Evolutionary conservation across 306 rosid genomes (phyloP).

Genomic region (Fragaria vesca): DNA sequence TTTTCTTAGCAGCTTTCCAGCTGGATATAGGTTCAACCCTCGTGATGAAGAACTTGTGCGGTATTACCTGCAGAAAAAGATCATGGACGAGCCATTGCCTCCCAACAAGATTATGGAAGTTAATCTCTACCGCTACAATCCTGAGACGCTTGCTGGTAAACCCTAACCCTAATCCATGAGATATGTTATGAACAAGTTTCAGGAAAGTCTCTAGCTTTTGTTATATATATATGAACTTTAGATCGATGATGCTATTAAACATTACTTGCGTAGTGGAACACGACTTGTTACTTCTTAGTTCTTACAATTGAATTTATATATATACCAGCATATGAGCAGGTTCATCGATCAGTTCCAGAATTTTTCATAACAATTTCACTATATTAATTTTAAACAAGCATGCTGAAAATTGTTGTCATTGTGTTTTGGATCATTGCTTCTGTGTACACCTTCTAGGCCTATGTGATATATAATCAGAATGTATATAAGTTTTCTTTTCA

Average conservation of each 20-base stretch:
- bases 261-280: too few species aligned
- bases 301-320: too few species aligned
- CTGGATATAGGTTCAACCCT: constrained; percentile 17
- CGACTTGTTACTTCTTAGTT: too few species aligned
- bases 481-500: not conserved
- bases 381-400: too few species aligned
- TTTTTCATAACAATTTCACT: too few species aligned
- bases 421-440: not conserved
- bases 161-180: not conserved
- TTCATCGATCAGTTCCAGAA: too few species aligned
- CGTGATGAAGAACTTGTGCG: constrained; percentile 13
- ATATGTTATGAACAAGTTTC: too few species aligned
- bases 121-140: constrained; percentile 23
- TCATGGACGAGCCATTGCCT: constrained; percentile 7
- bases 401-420: too few species aligned
- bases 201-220: not conserved
- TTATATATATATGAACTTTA: not conserved
- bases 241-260: too few species aligned
- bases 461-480: not conserved
- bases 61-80: constrained; percentile 11
- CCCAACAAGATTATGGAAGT: constrained; percentile 13
- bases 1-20: not conserved
- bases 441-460: not conserved
- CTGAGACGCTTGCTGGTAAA: constrained; percentile 20
- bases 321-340: too few species aligned